Evolutionary conservation across 257 asterid species (phyloP).

Genomic region (Sherardia arvensis): DNA sequence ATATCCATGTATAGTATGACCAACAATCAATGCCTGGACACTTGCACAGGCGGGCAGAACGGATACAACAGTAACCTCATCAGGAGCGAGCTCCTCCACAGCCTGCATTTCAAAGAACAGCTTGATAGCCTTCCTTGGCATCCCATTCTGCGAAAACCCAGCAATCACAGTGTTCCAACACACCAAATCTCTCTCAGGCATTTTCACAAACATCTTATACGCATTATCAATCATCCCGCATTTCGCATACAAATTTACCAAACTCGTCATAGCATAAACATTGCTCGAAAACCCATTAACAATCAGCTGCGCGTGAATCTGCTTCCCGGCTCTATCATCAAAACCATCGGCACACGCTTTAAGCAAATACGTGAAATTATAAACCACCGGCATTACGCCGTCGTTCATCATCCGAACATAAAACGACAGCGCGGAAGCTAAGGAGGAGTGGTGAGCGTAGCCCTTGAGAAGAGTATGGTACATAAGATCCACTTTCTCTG

Average conservation of each 20-base stretch:
- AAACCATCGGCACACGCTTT: constrained; percentile 57
- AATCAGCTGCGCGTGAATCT: constrained; percentile 68
- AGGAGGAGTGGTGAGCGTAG: constrained; percentile 29
- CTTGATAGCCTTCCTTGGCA: constrained; percentile 48
- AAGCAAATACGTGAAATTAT: constrained; percentile 48
- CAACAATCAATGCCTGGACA: constrained; percentile 37
- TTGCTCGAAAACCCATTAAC: constrained; percentile 45
- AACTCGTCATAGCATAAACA: constrained; percentile 52
- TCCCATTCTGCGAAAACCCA: constrained; percentile 67
- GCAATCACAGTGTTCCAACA: constrained; percentile 80
- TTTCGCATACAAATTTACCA: constrained; percentile 62
- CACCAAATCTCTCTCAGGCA: constrained; percentile 74
- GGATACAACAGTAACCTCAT: constrained; percentile 64
- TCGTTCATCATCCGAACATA: constrained; percentile 52
- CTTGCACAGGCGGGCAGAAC: constrained; percentile 63
- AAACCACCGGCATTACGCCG: constrained; percentile 48
- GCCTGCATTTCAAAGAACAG: constrained; percentile 51
- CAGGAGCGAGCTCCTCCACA: constrained; percentile 41
- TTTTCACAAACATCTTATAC: constrained; percentile 71
- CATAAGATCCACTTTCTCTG: constrained; percentile 52
- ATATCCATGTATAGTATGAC: constrained; percentile 61
- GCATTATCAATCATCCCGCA: constrained; percentile 60
- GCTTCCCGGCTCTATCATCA: constrained; percentile 50
- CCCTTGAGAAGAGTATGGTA: constrained; percentile 80
- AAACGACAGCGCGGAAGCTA: constrained; percentile 42